These are phyloP conservation scores for Candida tammaniensis DNA, from an alignment of 805 yeast species.

Conservation along the genomic window DNA sequence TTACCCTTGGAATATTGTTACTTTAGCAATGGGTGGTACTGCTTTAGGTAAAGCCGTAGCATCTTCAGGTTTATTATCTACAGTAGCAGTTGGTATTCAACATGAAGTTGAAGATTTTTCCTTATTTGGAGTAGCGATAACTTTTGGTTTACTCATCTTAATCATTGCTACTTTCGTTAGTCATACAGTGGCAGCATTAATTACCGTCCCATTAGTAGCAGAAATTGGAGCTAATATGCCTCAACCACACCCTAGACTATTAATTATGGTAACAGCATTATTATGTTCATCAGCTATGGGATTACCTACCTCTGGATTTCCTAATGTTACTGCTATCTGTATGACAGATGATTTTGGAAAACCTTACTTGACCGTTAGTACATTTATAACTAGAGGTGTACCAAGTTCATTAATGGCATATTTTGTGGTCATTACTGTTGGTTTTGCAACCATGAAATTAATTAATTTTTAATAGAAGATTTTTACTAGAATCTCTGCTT, in stretches of 20 bases:
- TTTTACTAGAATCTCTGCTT: too few species aligned
- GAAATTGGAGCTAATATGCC: constrained; percentile 78
- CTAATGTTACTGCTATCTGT: constrained; percentile 95
- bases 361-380: constrained; percentile 81
- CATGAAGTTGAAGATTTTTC: constrained; percentile 62
- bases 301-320: constrained; percentile 95
- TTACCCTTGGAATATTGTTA: constrained; percentile 94
- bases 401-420: constrained; percentile 82
- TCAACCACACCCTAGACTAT: constrained; percentile 79
- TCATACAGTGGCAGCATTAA: constrained; percentile 95
- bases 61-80: constrained; percentile 78
- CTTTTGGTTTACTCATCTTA: constrained; percentile 79
- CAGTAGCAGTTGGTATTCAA: constrained; percentile 74
- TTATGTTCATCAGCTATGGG: constrained; percentile 97
- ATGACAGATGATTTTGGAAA: constrained; percentile 90
- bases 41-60: constrained; percentile 95
- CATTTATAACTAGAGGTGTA: constrained; percentile 87
- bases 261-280: constrained; percentile 63
- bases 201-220: constrained; percentile 83
- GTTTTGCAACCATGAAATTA: constrained; percentile 64
- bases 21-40: constrained; percentile 97
- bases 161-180: constrained; percentile 92
- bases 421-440: constrained; percentile 69
- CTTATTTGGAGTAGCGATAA: constrained; percentile 66
- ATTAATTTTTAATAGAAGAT: constrained; percentile 35